phyloP scores from a whole-genome alignment of 306 rosid species.

The Cicer cuneatum region DNA sequence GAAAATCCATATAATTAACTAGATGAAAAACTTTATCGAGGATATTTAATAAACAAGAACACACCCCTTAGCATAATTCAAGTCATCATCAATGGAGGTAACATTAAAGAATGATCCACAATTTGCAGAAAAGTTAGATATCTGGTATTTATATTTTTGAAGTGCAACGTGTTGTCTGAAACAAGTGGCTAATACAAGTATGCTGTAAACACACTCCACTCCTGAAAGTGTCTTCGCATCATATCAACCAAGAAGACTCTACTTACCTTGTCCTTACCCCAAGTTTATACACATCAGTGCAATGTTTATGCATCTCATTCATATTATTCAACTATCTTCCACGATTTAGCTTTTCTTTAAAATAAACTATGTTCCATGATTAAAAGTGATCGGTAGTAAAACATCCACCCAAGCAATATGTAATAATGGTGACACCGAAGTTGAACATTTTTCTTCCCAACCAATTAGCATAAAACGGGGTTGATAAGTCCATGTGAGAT shows the following conservation, averaged over 20 bases:
- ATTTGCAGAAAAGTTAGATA: conserved; percentile 16
- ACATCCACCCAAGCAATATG: conserved; percentile 16
- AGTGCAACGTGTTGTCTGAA: conserved; percentile 26
- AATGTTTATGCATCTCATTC: background rate
- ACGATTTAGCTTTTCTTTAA: background rate
- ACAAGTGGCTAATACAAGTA: conserved; percentile 2
- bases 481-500: conserved; percentile 23
- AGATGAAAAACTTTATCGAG: background rate
- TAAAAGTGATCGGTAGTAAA: conserved; percentile 21
- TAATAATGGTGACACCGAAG: background rate
- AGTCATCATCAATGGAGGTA: conserved; percentile 34
- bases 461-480: conserved; percentile 10
- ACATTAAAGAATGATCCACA: conserved; percentile 1
- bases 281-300: conserved; percentile 26
- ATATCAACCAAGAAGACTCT: conserved; percentile 17
- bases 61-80: conserved; percentile 26
- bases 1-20: conserved; percentile 29
- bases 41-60: conserved; percentile 20
- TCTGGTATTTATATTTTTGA: conserved; percentile 22
- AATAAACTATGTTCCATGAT: background rate
- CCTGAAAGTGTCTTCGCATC: background rate
- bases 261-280: conserved; percentile 18
- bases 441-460: conserved; percentile 17
- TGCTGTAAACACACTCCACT: background rate
- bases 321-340: conserved; percentile 13